These are phyloP conservation scores for Purshia tridentata DNA, from an alignment of 306 rosid genomes.

Conservation along the genomic window DNA sequence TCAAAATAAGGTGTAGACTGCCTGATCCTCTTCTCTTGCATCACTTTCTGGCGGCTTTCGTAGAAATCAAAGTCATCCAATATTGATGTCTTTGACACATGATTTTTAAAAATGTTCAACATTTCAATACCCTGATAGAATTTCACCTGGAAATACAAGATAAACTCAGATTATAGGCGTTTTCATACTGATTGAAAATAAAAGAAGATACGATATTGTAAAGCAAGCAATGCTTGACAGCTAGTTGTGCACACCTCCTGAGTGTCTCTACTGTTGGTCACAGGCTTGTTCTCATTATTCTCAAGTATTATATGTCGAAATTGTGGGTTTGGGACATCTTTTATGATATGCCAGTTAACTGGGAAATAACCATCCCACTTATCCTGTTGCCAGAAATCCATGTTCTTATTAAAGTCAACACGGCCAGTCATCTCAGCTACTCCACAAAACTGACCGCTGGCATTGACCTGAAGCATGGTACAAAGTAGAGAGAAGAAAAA, in stretches of 20 bases:
- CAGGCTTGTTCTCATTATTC: constrained; percentile 83
- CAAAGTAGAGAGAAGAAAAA: constrained; percentile 8
- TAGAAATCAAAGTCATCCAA: constrained; percentile 77
- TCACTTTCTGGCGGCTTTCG: constrained; percentile 71
- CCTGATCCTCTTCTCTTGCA: constrained; percentile 64
- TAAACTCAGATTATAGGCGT: constrained; percentile 13
- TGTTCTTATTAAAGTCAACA: constrained; percentile 70
- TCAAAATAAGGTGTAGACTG: constrained; percentile 42
- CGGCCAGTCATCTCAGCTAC: constrained; percentile 81
- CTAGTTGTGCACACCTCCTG: constrained; percentile 58
- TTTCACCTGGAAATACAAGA: constrained; percentile 52
- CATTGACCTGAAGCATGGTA: constrained; percentile 58
- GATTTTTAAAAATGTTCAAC: constrained; percentile 57
- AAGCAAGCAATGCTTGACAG: not conserved
- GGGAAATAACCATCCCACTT: constrained; percentile 88
- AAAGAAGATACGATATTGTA: not conserved
- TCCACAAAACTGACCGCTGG: constrained; percentile 93
- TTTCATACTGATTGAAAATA: not conserved
- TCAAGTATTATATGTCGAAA: constrained; percentile 75
- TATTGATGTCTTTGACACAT: constrained; percentile 55
- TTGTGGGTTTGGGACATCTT: constrained; percentile 74
- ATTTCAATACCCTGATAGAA: constrained; percentile 61
- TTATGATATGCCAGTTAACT: constrained; percentile 83
- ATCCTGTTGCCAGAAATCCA: constrained; percentile 94
- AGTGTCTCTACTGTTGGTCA: constrained; percentile 86